These are phyloP conservation scores for Daldinia loculata DNA, from an alignment of 495 filamentous ascomycete species.

Conservation along the genomic window DNA sequence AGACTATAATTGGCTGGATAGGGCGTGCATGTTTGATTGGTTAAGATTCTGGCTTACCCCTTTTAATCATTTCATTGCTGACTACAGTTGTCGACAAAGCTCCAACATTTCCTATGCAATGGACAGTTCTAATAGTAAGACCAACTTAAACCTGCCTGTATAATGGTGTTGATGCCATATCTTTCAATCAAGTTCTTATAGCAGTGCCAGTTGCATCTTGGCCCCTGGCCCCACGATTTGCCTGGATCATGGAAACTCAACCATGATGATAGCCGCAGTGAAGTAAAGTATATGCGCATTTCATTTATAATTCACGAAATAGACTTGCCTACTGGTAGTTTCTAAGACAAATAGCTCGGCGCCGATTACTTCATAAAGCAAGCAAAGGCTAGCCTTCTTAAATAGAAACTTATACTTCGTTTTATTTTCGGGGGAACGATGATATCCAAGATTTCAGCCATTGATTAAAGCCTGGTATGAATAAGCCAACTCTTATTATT, in stretches of 20 bases:
- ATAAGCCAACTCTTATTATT: not conserved
- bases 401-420: not conserved
- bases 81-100: not conserved
- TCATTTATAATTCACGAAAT: not conserved
- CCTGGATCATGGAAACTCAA: not conserved
- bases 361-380: not conserved
- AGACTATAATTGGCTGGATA: not conserved
- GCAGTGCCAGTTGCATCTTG: not conserved
- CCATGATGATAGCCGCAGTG: not conserved
- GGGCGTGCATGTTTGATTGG: not conserved
- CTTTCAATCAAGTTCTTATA: not conserved
- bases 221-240: not conserved
- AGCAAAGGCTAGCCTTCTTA: not conserved
- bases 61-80: not conserved
- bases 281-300: not conserved
- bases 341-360: not conserved
- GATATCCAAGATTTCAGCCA: not conserved
- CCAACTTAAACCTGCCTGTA: not conserved
- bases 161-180: not conserved
- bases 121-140: not conserved
- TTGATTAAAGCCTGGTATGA: not conserved
- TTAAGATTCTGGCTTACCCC: not conserved
- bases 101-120: not conserved
- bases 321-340: not conserved
- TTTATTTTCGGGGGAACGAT: not conserved